These are phyloP conservation scores for Malassezia arunalokei DNA, from an alignment of 1,284 basidiomycete species.

Conservation along the genomic window DNA sequence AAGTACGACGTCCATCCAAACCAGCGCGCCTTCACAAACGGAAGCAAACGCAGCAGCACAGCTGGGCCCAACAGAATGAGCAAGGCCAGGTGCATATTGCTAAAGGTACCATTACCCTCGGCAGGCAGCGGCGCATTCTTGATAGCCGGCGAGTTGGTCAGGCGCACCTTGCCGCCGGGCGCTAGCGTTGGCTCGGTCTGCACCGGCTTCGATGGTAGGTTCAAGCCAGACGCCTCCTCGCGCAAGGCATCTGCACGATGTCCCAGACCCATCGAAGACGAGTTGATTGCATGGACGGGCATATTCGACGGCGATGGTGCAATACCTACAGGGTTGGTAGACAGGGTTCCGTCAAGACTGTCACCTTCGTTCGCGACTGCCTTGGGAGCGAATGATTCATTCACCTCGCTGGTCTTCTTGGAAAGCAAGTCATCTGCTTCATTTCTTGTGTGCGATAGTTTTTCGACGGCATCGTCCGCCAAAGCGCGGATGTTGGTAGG, in stretches of 20 bases:
- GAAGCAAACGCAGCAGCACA: constrained; percentile 37
- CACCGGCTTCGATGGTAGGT: not conserved
- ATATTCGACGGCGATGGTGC: too few relatives aligned
- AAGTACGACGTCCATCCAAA: constrained; percentile 41
- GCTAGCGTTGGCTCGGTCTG: constrained; percentile 18
- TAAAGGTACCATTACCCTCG: constrained; percentile 47
- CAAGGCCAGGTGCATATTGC: constrained; percentile 58
- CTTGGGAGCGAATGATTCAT: not conserved
- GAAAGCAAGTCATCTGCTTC: not conserved
- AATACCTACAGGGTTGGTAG: too few relatives aligned
- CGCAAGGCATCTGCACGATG: not conserved
- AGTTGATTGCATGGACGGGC: too few relatives aligned
- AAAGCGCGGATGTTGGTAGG: not conserved
- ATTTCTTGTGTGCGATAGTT: not conserved
- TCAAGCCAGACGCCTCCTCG: not conserved
- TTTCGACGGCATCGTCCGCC: not conserved
- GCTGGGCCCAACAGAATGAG: constrained; percentile 48
- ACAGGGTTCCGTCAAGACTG: too few relatives aligned
- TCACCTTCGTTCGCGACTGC: too few relatives aligned
- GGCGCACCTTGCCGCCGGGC: constrained; percentile 42
- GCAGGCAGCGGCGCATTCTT: constrained; percentile 41
- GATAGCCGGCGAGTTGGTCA: constrained; percentile 41
- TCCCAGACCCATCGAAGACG: not conserved
- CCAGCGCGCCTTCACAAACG: constrained; percentile 41
- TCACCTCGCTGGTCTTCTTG: constrained; percentile 5